Evolutionary conservation across 176 grass and related monocot genomes (phyloP), one percentile per base, ranked within the genome.

Genomic region (Calamus simplicifolius): DNA sequence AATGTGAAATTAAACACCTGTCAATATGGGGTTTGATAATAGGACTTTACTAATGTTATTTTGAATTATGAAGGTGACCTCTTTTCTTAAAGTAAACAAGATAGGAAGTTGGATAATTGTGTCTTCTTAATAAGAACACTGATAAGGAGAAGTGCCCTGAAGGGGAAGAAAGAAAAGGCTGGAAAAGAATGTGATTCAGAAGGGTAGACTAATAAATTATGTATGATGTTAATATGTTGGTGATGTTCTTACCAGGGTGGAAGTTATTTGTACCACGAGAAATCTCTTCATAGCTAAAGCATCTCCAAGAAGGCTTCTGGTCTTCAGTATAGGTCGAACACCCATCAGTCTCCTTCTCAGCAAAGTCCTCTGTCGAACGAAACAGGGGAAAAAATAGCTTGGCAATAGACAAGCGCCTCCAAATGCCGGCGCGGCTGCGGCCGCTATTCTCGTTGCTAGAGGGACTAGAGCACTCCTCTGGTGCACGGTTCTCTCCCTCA

Each of bases 251-350:
- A 97, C 93, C 88, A 68, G 75, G 78, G 54, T 88, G 79, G 56
- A 98, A 98, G 35, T 83, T 81, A 63, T 79, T 74, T 8, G 87
- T 98, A 48, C 84, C 84, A 64, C 65, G 35, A 54, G 81, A 88
- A 51, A 92, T 76, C 60, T 98, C 84, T 19, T 89, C 62, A 61
- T 80, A 92, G 69, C 66, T 84, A 63, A 92, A 98, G 6, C 79
- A 98, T 58, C 80, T 98, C 81, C 81, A 92, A 2, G 78, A 51
- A 69, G 84, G 87, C 35, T 88, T 92, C 52, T 83, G 79, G 43
- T 92, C 84, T 43, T 85, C 76, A 0, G 67, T 72, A 38, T 48
- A 81, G 3, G 61, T 57, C 0, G 81, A 92, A 16, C 63, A 54
- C 2, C 14, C 62, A 48, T 92, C 81, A 12, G 69, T 71, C 54